These are phyloP conservation scores for Cutaneotrichosporon daszewskae DNA, from an alignment of 1,284 basidiomycete species.

Conservation along the genomic window DNA sequence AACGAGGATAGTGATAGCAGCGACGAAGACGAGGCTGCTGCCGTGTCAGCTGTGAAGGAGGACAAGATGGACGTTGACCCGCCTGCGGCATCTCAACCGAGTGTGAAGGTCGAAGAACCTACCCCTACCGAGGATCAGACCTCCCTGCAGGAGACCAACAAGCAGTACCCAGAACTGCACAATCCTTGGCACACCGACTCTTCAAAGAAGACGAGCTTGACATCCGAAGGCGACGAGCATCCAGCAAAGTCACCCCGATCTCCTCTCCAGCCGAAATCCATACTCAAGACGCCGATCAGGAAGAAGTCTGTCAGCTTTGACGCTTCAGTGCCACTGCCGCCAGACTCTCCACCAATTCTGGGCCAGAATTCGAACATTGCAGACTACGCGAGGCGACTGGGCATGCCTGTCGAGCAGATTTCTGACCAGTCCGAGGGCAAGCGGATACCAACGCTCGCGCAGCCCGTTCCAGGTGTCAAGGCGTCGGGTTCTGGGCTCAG, in stretches of 20 bases:
- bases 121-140: too few relatives aligned
- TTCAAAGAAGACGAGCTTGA: not conserved
- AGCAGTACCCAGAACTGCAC: not conserved
- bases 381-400: constrained; percentile 17
- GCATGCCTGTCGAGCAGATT: constrained; percentile 19
- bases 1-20: constrained; percentile 19
- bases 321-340: constrained; percentile 31
- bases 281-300: constrained; percentile 33
- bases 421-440: constrained; percentile 15
- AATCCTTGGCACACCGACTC: not conserved
- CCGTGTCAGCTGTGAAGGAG: too few relatives aligned
- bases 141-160: not conserved
- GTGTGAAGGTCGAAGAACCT: too few relatives aligned
- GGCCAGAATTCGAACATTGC: too few relatives aligned
- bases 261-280: constrained; percentile 23
- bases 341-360: constrained; percentile 24
- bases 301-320: constrained; percentile 45
- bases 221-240: not conserved
- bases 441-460: constrained; percentile 30
- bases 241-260: not conserved
- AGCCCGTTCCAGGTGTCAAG: constrained; percentile 17
- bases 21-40: constrained; percentile 8
- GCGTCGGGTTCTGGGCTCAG: not conserved
- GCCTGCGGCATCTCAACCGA: too few relatives aligned
- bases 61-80: constrained; percentile 10